Conservation (phyloP, 2,329 filamentous ascomycete species). For the Aspergillus spinulosporus region DNA sequence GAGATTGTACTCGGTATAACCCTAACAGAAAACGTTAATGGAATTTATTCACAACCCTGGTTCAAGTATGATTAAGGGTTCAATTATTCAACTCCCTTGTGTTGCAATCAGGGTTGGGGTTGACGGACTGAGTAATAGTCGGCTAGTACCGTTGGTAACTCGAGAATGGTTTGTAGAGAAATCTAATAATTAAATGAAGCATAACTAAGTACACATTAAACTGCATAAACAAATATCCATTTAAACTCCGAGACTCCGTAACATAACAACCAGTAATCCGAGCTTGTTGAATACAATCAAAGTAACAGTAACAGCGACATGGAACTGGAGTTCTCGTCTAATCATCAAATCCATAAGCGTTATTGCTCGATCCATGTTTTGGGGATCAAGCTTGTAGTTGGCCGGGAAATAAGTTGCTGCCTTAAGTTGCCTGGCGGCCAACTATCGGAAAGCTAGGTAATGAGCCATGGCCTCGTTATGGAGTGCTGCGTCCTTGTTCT, state of each 20-base stretch:
- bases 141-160: too few relatives aligned
- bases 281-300: neutral
- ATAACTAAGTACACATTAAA: neutral
- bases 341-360: neutral
- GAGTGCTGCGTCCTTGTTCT: constrained; percentile 8
- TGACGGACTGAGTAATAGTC: too few relatives aligned
- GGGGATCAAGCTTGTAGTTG: neutral
- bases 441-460: constrained; percentile 7
- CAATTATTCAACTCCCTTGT: too few relatives aligned
- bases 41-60: too few relatives aligned
- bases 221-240: neutral
- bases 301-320: neutral
- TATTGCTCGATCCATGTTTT: neutral
- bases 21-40: too few relatives aligned
- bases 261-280: neutral
- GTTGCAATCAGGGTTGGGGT: too few relatives aligned
- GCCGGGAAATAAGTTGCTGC: neutral
- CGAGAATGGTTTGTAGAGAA: neutral
- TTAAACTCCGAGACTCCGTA: neutral
- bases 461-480: constrained; percentile 12
- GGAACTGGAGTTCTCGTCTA: neutral
- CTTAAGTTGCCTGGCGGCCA: too few relatives aligned
- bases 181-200: neutral
- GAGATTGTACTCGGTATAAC: too few relatives aligned
- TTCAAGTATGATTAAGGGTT: too few relatives aligned